A percentile compares a stretch with the other conserved stretches of the same genome.
Conservation (phyloP, 75 land plant genomes). For the Selaginella tamariscina region DNA sequence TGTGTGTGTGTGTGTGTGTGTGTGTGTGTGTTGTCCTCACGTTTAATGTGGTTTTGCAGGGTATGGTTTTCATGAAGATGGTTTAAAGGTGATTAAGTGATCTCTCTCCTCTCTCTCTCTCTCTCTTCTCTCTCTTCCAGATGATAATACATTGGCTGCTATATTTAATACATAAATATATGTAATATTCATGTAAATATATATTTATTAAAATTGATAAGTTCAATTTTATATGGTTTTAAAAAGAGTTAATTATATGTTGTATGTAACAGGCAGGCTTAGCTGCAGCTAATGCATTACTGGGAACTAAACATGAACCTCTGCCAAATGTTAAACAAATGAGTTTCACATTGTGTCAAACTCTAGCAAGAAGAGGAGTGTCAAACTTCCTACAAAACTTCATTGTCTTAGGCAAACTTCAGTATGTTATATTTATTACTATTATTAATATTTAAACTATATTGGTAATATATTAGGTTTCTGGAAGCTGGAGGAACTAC, state of each 20-base stretch:
- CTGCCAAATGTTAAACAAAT: constrained; percentile 43
- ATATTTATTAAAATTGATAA: too few relatives aligned
- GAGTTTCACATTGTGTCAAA: constrained; percentile 48
- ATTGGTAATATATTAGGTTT: constrained; percentile 32
- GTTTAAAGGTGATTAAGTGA: constrained; percentile 96
- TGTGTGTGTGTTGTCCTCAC: too few relatives aligned
- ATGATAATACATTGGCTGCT: too few relatives aligned
- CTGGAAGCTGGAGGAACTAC: constrained; percentile 88
- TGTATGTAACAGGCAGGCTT: constrained; percentile 50
- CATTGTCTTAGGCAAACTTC: constrained; percentile 30
- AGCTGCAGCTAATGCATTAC: constrained; percentile 47
- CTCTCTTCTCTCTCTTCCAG: too few relatives aligned
- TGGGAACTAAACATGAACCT: constrained; percentile 31
- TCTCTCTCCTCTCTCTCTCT: too few relatives aligned
- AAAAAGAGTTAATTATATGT: constrained; percentile 7
- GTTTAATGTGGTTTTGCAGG: too few relatives aligned
- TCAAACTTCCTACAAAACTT: constrained; percentile 39
- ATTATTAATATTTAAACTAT: neutral
- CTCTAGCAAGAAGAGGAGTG: constrained; percentile 48
- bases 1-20: too few relatives aligned
- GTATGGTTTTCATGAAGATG: constrained; percentile 96
- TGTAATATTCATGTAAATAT: too few relatives aligned
- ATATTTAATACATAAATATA: too few relatives aligned
- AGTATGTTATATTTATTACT: neutral
- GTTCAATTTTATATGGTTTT: too few relatives aligned